phyloP scores from a whole-genome alignment of 768 basidiomycete genomes.

The Solioccasus polychromus region DNA sequence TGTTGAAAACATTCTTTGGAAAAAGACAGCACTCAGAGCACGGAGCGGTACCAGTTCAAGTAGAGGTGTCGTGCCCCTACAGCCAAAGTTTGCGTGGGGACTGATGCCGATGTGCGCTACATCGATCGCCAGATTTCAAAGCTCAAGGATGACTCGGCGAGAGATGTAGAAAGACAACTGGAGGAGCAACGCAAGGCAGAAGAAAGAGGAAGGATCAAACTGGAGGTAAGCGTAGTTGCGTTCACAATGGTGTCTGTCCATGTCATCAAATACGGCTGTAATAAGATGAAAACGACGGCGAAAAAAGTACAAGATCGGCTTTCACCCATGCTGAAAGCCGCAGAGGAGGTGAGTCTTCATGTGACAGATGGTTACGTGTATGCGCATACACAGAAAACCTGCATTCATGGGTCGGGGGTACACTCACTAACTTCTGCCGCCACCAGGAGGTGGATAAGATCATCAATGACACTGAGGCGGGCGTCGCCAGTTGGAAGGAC shows the following conservation, averaged over 20 bases:
- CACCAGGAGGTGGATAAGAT: constrained; percentile 6
- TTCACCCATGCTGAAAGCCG: constrained; percentile 4
- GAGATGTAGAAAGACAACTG: constrained; percentile 22
- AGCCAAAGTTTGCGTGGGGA: background rate
- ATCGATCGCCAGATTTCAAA: constrained; percentile 22
- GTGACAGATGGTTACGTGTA: too few species aligned
- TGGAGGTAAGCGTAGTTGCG: constrained; percentile 20
- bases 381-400: too few species aligned
- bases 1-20: too few species aligned
- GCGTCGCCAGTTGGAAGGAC: too few species aligned
- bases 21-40: too few species aligned
- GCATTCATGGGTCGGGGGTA: too few species aligned
- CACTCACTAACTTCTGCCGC: background rate
- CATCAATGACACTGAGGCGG: constrained; percentile 4
- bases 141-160: constrained; percentile 20
- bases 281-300: constrained; percentile 1
- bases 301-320: constrained; percentile 2
- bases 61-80: background rate
- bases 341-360: constrained; percentile 11
- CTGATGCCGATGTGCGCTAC: too few species aligned
- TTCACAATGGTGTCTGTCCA: too few species aligned
- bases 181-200: constrained; percentile 14
- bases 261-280: background rate
- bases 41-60: too few species aligned
- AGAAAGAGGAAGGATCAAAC: background rate